A percentile compares a stretch with the other conserved stretches of the same genome.
phyloP scores from a whole-genome alignment of 1,284 basidiomycete genomes.

The Leccinum griseonigrum region DNA sequence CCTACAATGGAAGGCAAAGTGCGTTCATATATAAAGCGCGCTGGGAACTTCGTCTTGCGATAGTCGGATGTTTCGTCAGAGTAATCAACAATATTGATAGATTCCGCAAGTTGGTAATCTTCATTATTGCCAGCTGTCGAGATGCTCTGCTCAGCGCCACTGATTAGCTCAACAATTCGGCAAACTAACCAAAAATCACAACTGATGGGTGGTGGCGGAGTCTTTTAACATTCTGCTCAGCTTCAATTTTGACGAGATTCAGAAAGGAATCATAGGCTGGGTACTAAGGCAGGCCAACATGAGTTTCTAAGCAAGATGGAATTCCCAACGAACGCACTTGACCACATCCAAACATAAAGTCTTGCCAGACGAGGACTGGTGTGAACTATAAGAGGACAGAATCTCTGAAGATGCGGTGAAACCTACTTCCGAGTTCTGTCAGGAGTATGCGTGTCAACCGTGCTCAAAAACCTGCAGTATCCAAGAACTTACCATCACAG shows the following conservation, averaged over 20 bases:
- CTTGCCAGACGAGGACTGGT: conserved; percentile 83
- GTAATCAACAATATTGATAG: conserved; percentile 76
- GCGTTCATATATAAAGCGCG: conserved; percentile 84
- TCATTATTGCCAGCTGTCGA: conserved; percentile 84
- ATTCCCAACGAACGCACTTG: conserved; percentile 40
- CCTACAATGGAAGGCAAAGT: conserved; percentile 72
- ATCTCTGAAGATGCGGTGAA: conserved; percentile 17
- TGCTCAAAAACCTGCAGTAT: background rate
- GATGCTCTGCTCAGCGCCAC: conserved; percentile 4
- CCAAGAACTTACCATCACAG: conserved; percentile 59
- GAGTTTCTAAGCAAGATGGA: conserved; percentile 7
- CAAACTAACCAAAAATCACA: conserved; percentile 71
- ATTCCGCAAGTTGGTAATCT: conserved; percentile 84
- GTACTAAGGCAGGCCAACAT: conserved; percentile 43
- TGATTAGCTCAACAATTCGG: background rate
- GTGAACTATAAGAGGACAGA: conserved; percentile 12
- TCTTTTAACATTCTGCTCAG: conserved; percentile 69
- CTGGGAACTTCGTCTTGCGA: conserved; percentile 81
- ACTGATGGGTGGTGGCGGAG: conserved; percentile 76
- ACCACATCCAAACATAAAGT: conserved; percentile 87
- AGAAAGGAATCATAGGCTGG: conserved; percentile 76
- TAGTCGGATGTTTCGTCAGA: conserved; percentile 78
- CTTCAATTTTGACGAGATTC: conserved; percentile 64
- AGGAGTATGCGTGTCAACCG: conserved; percentile 1
- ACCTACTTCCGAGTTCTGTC: conserved; percentile 65